phyloP scores from a whole-genome alignment of 2,329 filamentous ascomycete species.

The Thielaviopsis ethacetica region DNA sequence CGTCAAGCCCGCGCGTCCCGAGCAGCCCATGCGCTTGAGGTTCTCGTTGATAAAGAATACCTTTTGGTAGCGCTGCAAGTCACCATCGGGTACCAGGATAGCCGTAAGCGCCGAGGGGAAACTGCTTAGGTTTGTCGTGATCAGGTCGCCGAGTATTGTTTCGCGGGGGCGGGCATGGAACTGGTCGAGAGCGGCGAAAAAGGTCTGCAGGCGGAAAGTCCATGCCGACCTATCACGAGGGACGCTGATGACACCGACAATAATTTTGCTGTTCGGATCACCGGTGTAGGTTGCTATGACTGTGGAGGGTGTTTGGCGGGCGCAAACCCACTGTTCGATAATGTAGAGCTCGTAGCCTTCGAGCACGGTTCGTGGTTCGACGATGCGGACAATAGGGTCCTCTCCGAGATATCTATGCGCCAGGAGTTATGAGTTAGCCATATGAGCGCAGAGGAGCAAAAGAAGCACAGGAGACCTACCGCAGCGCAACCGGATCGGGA shows the following conservation, averaged over 20 bases:
- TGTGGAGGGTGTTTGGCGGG: constrained; percentile 74
- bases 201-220: constrained; percentile 63
- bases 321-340: constrained; percentile 96
- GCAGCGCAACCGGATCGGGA: constrained; percentile 41
- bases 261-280: constrained; percentile 60
- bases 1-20: constrained; percentile 72
- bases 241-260: constrained; percentile 65
- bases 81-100: constrained; percentile 77
- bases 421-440: neutral
- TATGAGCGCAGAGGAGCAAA: neutral
- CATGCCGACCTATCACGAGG: constrained; percentile 65
- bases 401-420: constrained; percentile 59
- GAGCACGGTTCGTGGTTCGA: constrained; percentile 54
- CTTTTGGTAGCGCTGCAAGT: constrained; percentile 62
- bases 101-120: constrained; percentile 87
- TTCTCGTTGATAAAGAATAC: constrained; percentile 90
- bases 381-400: constrained; percentile 57
- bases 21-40: constrained; percentile 80
- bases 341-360: constrained; percentile 83
- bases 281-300: constrained; percentile 89
- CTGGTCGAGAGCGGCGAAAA: constrained; percentile 73
- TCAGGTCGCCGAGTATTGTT: constrained; percentile 66
- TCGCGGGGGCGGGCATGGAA: constrained; percentile 74
- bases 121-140: constrained; percentile 85
- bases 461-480: constrained; percentile 21